phyloP scores from a whole-genome alignment of 129 eudicot species.

The Ambrosia trifida region DNA sequence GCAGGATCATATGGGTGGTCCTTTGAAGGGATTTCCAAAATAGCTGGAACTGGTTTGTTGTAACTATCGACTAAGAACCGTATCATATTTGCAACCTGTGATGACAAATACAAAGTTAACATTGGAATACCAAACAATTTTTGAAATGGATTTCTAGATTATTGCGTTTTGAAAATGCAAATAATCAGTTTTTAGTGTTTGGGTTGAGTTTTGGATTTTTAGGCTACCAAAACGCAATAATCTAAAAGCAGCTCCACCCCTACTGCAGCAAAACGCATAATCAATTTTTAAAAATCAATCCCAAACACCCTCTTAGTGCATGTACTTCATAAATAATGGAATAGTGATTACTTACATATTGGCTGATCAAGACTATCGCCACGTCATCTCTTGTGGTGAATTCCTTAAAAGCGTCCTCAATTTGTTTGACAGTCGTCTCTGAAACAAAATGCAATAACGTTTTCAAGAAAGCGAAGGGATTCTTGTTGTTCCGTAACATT shows the following conservation, averaged over 20 bases:
- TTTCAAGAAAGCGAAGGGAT: neutral
- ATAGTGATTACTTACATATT: slow-evolving; percentile 66
- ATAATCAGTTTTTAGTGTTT: no score
- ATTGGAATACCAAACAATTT: neutral
- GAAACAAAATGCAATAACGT: slow-evolving; percentile 30
- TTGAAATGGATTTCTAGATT: no score
- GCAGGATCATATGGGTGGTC: slow-evolving; percentile 98
- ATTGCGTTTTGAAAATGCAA: no score
- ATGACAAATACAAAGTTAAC: neutral
- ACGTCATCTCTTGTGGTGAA: slow-evolving; percentile 93
- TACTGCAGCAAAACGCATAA: no score
- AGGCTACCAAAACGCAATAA: no score
- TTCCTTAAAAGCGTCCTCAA: slow-evolving; percentile 92
- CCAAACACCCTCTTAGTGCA: no score
- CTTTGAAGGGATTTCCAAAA: slow-evolving; percentile 95
- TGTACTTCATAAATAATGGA: slow-evolving; percentile 8
- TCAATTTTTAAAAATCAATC: no score
- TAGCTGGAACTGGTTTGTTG: slow-evolving; percentile 96
- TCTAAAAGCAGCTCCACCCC: no score
- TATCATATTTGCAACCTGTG: slow-evolving; percentile 94
- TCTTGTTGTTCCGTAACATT: neutral
- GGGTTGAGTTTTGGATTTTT: no score
- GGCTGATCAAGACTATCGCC: slow-evolving; percentile 91
- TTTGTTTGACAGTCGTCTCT: slow-evolving; percentile 93
- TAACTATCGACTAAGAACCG: slow-evolving; percentile 94